Evolutionary conservation across 192 early-diverging fungal genomes (phyloP).

Genomic region (Phlyctochytrium arcticum): DNA sequence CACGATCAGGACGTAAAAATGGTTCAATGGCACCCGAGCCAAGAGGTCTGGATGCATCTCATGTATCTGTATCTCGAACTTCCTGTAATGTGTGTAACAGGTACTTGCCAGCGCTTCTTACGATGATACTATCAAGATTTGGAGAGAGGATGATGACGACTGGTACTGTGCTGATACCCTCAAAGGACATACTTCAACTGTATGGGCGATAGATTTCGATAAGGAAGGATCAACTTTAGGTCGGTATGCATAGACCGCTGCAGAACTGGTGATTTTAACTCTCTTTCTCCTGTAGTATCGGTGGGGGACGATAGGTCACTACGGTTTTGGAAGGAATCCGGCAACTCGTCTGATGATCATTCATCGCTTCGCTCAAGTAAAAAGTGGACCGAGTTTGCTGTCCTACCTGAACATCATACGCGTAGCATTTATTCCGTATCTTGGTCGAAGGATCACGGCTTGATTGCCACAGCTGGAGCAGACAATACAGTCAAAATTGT

Average conservation of each 20-base stretch:
- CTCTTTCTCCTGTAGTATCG: slow-evolving; percentile 45
- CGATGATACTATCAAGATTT: slow-evolving; percentile 92
- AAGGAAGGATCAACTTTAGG: slow-evolving; percentile 35
- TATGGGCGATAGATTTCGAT: slow-evolving; percentile 92
- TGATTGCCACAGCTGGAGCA: slow-evolving; percentile 75
- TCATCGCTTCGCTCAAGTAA: slow-evolving; percentile 55
- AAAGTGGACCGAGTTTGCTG: slow-evolving; percentile 66
- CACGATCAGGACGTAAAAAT: slow-evolving; percentile 96
- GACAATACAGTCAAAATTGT: slow-evolving; percentile 78
- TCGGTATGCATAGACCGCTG: slow-evolving; percentile 14
- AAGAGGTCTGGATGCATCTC: slow-evolving; percentile 51
- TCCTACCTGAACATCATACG: slow-evolving; percentile 65
- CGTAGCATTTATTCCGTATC: slow-evolving; percentile 91
- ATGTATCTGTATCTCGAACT: no score
- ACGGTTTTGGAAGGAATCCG: slow-evolving; percentile 72
- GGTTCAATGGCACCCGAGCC: slow-evolving; percentile 85
- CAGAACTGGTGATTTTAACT: slow-evolving; percentile 8
- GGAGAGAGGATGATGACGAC: slow-evolving; percentile 94
- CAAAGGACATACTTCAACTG: slow-evolving; percentile 81
- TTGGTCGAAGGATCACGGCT: slow-evolving; percentile 73
- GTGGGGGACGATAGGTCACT: slow-evolving; percentile 86
- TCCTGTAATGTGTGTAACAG: slow-evolving; percentile 21
- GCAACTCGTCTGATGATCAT: slow-evolving; percentile 26
- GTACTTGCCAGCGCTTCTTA: slow-evolving; percentile 84
- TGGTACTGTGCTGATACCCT: slow-evolving; percentile 90